phyloP scores from a whole-genome alignment of 129 eudicot species.

The Dittrichia graveolens region DNA sequence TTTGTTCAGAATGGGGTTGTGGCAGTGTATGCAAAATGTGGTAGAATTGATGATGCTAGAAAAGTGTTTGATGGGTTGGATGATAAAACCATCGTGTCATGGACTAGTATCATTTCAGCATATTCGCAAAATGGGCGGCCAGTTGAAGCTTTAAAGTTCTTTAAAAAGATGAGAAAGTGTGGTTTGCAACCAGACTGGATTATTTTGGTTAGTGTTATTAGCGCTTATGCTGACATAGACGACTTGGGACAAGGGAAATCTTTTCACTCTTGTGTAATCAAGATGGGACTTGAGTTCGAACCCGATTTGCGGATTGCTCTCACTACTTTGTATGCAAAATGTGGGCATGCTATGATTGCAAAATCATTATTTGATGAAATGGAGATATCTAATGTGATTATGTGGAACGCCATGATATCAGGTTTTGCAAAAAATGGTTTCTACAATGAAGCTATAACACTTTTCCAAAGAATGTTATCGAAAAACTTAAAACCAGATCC shows the following conservation, averaged over 20 bases:
- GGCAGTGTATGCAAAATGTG: constrained; percentile 66
- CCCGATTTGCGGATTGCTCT: constrained; percentile 61
- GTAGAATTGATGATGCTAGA: constrained; percentile 49
- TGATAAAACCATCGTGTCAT: constrained; percentile 54
- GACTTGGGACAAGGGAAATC: constrained; percentile 65
- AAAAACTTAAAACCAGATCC: constrained; percentile 61
- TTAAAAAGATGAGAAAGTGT: constrained; percentile 50
- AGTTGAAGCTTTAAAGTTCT: constrained; percentile 58
- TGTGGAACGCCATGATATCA: constrained; percentile 87
- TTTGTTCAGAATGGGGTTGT: constrained; percentile 78
- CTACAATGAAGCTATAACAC: constrained; percentile 55
- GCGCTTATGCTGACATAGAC: constrained; percentile 59
- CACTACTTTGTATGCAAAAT: constrained; percentile 68
- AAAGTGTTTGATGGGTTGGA: constrained; percentile 49
- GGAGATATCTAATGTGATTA: constrained; percentile 53
- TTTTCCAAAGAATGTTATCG: constrained; percentile 53
- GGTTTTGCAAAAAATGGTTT: constrained; percentile 71
- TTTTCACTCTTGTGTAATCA: constrained; percentile 61
- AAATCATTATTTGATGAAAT: constrained; percentile 63
- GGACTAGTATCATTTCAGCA: constrained; percentile 82
- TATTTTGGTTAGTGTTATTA: constrained; percentile 56
- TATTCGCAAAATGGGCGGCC: constrained; percentile 66
- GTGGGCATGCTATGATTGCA: constrained; percentile 63
- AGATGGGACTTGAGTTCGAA: constrained; percentile 69
- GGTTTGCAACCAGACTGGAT: constrained; percentile 64